A percentile compares a stretch with the other conserved stretches of the same genome.
phyloP scores from a whole-genome alignment of 2,329 filamentous ascomycete genomes.

The Verticillium zaregamsianum region DNA sequence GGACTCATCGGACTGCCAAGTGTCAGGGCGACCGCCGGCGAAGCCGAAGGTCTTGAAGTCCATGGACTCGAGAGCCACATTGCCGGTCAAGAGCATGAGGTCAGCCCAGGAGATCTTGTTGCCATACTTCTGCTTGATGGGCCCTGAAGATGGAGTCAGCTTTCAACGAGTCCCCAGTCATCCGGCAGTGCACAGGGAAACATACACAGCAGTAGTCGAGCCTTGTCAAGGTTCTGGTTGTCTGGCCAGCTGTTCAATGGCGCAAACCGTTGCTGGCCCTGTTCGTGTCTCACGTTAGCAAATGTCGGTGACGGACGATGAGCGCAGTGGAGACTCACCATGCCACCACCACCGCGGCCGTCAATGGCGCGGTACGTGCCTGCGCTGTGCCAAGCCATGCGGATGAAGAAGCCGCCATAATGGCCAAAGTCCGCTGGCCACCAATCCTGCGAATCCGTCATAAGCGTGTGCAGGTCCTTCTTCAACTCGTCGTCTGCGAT shows the following conservation, averaged over 20 bases:
- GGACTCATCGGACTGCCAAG: conserved; percentile 71
- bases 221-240: conserved; percentile 75
- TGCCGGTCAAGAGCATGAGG: conserved; percentile 65
- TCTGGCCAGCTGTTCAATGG: conserved; percentile 81
- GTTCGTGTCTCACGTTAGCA: neutral
- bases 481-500: conserved; percentile 48
- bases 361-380: conserved; percentile 73
- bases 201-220: conserved; percentile 62
- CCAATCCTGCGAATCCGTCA: conserved; percentile 77
- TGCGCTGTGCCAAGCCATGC: conserved; percentile 76
- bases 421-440: conserved; percentile 80
- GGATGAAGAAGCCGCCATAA: conserved; percentile 75
- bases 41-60: conserved; percentile 72
- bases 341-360: conserved; percentile 68
- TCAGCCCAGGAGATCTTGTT: conserved; percentile 81
- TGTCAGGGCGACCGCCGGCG: conserved; percentile 66
- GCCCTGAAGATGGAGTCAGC: conserved; percentile 22
- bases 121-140: conserved; percentile 81
- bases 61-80: conserved; percentile 74
- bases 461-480: conserved; percentile 65
- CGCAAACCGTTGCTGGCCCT: conserved; percentile 72
- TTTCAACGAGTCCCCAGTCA: neutral
- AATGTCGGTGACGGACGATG: neutral
- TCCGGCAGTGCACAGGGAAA: no score
- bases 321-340: conserved; percentile 20